Base-by-base conservation (phyloP, 495 filamentous ascomycete genomes). In the Parmelia sp. region DNA sequence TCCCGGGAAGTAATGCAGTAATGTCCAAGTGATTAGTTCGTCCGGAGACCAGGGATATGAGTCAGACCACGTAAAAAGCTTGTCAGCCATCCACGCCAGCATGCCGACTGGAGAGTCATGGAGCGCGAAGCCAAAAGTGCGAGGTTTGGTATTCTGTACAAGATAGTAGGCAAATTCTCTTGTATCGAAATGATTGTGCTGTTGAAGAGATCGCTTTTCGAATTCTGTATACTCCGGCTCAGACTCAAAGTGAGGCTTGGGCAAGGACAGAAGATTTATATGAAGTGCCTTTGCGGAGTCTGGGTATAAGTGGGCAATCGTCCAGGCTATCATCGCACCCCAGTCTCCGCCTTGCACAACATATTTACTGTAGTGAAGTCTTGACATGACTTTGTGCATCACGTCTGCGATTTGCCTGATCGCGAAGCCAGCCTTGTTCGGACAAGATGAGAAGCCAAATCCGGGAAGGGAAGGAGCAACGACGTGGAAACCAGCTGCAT, bases 381-480 rank as follows among this genome's bases (percentile, higher is more conserved):
- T 53, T 70, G 8, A 73, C 49, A 53, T 31, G 49, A 53, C 25
- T 53, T 53, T 53, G 11, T 31, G 25, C 49, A 53, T 53, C 27
- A 63, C 55, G 61, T 71, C 27, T 69, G 65, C 60, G 62, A 68
- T 10, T 23, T 53, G 49, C 25, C 27, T 64, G 25, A 63, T 59
- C 57, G 68, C 69, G 40, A 71, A 65, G 33, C 71, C 70, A 27
- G 68, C 57, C 39, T 69, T 65, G 19, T 64, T 66, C 3, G 71
- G 63, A 15, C 67, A 68, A 17, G 69, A 62, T 2, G 76, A 78
- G 62, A 76, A 76, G 10, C 69, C 70, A 63, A 71, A 76, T 21
- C 69, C 69, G 0, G 77, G 77, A 27, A 79, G 62, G 12, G 69
- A 73, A 12, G 77, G 77, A 33, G 71, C 73, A 33, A 79, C 67